Conservation (phyloP, 208 protist species). For the Endotrypanum monterogeii region DNA sequence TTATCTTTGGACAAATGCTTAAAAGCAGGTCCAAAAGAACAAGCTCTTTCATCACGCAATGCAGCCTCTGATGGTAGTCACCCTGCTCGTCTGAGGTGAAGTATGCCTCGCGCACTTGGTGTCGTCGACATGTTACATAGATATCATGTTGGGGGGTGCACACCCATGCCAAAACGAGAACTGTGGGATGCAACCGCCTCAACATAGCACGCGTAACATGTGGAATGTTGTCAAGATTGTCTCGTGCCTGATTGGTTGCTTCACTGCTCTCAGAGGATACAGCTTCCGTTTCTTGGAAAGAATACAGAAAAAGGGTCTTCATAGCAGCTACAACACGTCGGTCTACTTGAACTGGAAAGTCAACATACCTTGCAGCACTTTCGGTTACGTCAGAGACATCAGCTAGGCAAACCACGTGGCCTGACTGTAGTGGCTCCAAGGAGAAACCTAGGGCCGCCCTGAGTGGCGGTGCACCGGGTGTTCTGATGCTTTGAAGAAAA, state of each 20-base stretch:
- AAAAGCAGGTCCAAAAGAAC: slow-evolving; percentile 51
- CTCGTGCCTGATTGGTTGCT: not conserved
- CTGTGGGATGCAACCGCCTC: not conserved
- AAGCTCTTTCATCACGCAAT: slow-evolving; percentile 38
- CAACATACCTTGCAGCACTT: not conserved
- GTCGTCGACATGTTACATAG: slow-evolving; percentile 5
- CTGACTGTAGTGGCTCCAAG: not conserved
- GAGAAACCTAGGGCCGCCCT: slow-evolving; percentile 12
- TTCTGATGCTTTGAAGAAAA: not conserved
- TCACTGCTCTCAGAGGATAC: not conserved
- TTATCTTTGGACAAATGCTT: slow-evolving; percentile 41
- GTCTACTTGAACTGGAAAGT: slow-evolving; percentile 25
- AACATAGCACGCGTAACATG: slow-evolving; percentile 21
- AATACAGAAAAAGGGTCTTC: not conserved
- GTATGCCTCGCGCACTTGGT: not conserved
- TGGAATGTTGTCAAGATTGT: slow-evolving; percentile 16
- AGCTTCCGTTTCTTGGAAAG: not conserved
- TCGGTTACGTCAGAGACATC: not conserved
- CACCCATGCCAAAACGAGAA: slow-evolving; percentile 15
- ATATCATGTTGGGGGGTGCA: slow-evolving; percentile 19
- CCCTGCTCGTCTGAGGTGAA: not conserved
- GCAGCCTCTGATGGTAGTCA: not conserved
- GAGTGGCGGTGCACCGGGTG: not conserved
- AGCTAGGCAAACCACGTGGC: not conserved
- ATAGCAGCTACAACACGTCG: not conserved